Conservation (phyloP, 2,329 filamentous ascomycete species). For the Fonsecaea nubica region DNA sequence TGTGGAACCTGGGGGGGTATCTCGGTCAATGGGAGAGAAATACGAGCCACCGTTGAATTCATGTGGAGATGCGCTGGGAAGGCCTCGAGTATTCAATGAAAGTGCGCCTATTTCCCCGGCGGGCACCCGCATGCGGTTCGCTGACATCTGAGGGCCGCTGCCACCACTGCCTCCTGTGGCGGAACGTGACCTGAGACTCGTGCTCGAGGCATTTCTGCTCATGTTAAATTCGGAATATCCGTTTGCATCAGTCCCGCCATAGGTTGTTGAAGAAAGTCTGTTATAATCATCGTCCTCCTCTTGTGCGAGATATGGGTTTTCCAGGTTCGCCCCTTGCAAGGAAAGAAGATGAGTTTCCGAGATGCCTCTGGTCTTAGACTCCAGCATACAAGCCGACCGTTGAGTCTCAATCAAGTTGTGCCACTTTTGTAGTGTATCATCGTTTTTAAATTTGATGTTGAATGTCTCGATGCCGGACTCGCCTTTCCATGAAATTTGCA, state of each 20-base stretch:
- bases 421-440: slow-evolving; percentile 95
- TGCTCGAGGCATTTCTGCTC: slow-evolving; percentile 74
- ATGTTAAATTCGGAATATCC: slow-evolving; percentile 59
- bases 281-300: slow-evolving; percentile 59
- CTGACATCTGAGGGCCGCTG: slow-evolving; percentile 34
- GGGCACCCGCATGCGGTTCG: slow-evolving; percentile 35
- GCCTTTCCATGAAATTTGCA: slow-evolving; percentile 98
- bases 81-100: slow-evolving; percentile 36
- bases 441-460: slow-evolving; percentile 88
- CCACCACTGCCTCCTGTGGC: slow-evolving; percentile 67
- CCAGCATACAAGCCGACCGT: slow-evolving; percentile 59
- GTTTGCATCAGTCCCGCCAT: slow-evolving; percentile 43
- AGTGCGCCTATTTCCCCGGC: slow-evolving; percentile 31
- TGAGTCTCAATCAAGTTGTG: slow-evolving; percentile 78
- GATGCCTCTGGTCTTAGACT: slow-evolving; percentile 60
- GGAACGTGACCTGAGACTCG: slow-evolving; percentile 76
- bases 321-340: slow-evolving; percentile 72
- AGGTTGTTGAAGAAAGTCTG: slow-evolving; percentile 39
- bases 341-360: slow-evolving; percentile 77
- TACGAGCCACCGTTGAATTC: slow-evolving; percentile 78
- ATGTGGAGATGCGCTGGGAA: slow-evolving; percentile 62
- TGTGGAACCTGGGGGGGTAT: slow-evolving; percentile 50
- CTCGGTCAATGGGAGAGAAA: slow-evolving; percentile 84
- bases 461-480: slow-evolving; percentile 97
- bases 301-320: slow-evolving; percentile 79